phyloP scores from a whole-genome alignment of 2,329 filamentous ascomycete species.

The Botrytis deweyae region DNA sequence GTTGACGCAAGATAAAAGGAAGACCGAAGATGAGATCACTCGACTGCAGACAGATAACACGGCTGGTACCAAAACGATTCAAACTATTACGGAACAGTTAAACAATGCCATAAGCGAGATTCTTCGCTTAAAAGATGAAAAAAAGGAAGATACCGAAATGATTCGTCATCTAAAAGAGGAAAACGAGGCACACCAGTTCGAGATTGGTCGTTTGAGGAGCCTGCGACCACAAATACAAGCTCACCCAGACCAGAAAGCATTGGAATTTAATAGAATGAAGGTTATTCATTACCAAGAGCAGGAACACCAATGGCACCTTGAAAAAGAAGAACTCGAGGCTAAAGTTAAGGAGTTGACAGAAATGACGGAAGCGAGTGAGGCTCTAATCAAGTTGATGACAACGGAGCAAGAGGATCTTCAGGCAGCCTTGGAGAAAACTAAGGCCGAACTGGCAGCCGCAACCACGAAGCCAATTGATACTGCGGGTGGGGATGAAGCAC shows the following conservation, averaged over 20 bases:
- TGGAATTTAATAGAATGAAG: background rate
- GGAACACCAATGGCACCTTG: background rate
- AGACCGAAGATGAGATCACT: background rate
- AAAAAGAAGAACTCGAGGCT: background rate
- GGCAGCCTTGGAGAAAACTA: background rate
- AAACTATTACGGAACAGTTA: background rate
- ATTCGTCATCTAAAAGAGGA: background rate
- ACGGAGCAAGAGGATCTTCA: background rate
- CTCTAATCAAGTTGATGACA: background rate
- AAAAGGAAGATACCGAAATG: background rate
- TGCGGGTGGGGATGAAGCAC: background rate
- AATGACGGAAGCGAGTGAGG: background rate
- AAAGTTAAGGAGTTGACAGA: background rate
- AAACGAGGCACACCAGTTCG: background rate
- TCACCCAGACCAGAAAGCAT: background rate
- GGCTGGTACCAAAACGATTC: background rate
- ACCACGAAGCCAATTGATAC: background rate
- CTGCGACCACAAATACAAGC: background rate
- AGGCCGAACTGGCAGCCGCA: background rate
- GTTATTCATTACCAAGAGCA: background rate
- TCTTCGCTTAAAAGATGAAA: background rate
- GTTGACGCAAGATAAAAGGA: background rate
- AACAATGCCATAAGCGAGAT: background rate
- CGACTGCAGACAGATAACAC: background rate
- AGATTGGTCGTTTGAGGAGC: background rate